phyloP scores from a whole-genome alignment of 1,284 basidiomycete genomes.

The Ganoderma lingzhi region DNA sequence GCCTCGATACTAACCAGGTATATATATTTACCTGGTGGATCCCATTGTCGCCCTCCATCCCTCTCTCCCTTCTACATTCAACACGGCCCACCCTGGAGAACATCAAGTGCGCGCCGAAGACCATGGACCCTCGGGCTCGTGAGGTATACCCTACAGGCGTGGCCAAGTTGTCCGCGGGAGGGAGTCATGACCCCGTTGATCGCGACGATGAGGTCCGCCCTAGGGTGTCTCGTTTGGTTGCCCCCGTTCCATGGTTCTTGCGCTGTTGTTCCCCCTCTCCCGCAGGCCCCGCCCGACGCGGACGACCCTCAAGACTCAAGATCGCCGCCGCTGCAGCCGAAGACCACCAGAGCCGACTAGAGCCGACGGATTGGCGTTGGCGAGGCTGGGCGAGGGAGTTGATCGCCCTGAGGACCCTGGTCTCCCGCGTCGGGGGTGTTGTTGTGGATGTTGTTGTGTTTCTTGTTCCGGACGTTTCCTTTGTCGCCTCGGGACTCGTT shows the following conservation, averaged over 20 bases:
- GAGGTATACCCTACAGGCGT: slow-evolving; percentile 10
- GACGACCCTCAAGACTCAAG: slow-evolving; percentile 1
- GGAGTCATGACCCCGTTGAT: slow-evolving; percentile 17
- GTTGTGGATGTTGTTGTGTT: slow-evolving; percentile 8
- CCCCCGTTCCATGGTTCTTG: not conserved
- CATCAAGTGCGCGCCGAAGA: slow-evolving; percentile 13
- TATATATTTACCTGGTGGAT: not conserved
- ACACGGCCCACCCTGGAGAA: slow-evolving; percentile 2
- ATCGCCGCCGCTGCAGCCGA: not conserved
- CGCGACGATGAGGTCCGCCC: slow-evolving; percentile 10
- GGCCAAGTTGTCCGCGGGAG: slow-evolving; percentile 15
- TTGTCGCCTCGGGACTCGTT: slow-evolving; percentile 4
- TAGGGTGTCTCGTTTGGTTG: not conserved
- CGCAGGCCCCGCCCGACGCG: slow-evolving; percentile 1
- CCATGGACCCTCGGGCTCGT: not conserved
- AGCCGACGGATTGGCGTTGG: slow-evolving; percentile 13
- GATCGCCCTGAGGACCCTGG: slow-evolving; percentile 14
- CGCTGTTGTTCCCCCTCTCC: not conserved
- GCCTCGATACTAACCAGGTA: not conserved
- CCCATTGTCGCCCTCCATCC: not conserved
- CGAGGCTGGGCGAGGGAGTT: slow-evolving; percentile 18
- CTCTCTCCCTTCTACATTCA: not conserved
- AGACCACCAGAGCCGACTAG: slow-evolving; percentile 4
- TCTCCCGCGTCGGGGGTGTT: slow-evolving; percentile 11
- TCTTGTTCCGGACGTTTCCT: not conserved